Percentiles rank a stretch among this genome's conserved stretches.
Evolutionary conservation across 805 yeast genomes (phyloP).

Genomic region (Yamadazyma akitaensis): DNA sequence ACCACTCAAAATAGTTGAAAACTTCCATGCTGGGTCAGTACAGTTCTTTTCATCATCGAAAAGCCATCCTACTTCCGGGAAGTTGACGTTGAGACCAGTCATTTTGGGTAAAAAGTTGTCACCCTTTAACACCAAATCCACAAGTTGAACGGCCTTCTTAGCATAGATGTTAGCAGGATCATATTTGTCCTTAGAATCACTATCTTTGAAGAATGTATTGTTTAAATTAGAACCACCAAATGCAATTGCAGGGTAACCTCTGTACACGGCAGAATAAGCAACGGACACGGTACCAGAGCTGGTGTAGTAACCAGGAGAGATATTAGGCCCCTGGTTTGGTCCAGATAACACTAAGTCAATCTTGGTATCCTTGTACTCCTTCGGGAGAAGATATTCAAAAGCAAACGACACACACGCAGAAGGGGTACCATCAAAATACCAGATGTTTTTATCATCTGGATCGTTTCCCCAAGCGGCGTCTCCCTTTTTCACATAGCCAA

Average conservation of each 20-base stretch:
- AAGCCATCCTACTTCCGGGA: conserved; percentile 43
- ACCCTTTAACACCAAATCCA: conserved; percentile 33
- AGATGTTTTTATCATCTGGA: conserved; percentile 40
- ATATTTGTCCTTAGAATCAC: conserved; percentile 34
- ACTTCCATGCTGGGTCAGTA: conserved; percentile 40
- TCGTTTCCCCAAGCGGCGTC: conserved; percentile 50
- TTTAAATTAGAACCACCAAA: conserved; percentile 44
- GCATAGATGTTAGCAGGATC: conserved; percentile 46
- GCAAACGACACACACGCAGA: conserved; percentile 50
- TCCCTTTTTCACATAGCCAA: conserved; percentile 45
- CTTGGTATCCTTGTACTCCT: conserved; percentile 35
- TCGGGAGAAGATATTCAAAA: conserved; percentile 45
- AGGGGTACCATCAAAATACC: conserved; percentile 57
- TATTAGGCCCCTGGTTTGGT: conserved; percentile 50
- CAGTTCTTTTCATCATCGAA: conserved; percentile 35
- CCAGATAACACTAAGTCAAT: conserved; percentile 50
- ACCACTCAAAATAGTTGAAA: conserved; percentile 47
- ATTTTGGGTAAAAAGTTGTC: conserved; percentile 37
- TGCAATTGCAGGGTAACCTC: conserved; percentile 50
- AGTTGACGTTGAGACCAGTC: conserved; percentile 47
- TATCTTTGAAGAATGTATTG: conserved; percentile 47
- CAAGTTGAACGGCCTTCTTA: conserved; percentile 36
- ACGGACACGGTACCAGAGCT: conserved; percentile 52
- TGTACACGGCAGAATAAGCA: conserved; percentile 41
- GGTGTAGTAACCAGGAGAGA: conserved; percentile 40